Evolutionary conservation across 345 rosid species (phyloP), one percentile per base, ranked within the genome.

Genomic region (Physaria fendleri): DNA sequence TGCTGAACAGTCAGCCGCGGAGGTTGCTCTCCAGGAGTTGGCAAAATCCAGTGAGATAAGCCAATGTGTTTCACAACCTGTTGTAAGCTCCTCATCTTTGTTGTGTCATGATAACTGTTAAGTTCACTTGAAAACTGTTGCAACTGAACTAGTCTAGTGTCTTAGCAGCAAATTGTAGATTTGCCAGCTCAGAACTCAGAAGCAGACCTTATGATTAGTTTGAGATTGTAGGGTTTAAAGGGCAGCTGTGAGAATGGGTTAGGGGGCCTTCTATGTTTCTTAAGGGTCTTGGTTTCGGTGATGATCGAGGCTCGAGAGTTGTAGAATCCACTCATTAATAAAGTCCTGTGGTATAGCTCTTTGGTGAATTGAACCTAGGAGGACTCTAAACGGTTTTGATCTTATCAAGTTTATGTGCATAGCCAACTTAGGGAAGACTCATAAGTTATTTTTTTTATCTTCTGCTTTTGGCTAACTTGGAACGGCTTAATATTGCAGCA

Each of bases 1-100:
- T 56, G 95, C 99, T 0, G 97, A 93, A 74, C 97, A 93, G 30
- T 89, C 99, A 6, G 97, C 97, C 68, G 97, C 97, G 0, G 97
- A 87, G 78, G 90, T 87, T 55, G 95, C 97, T 58, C 86, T 93
- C 21, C 6, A 38, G 54, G 92, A 82, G 73, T 58, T 89, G 50
- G 72, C 88, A 1, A 93, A 85, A 60, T 64, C 81, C 32, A 82
- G 83, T 51, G 79, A 79, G 63, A 71, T 79, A 39, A 59, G 66
- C 39, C 65, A 77, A 43, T 52, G 74, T 77, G 79, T 82, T 56
- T 77, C 94, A 34, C 83, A 59, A 27, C 95, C 99, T 56, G 71
- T 89, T 44, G 99, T 93, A 79, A 83, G 95, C 71, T 64, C 66
- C 58, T 29, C 43, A 6, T 30, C 9, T n/a, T n/a, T 29, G 66